Conservation (phyloP, 2,329 filamentous ascomycete genomes). For the Ceratocystis colombiana region DNA sequence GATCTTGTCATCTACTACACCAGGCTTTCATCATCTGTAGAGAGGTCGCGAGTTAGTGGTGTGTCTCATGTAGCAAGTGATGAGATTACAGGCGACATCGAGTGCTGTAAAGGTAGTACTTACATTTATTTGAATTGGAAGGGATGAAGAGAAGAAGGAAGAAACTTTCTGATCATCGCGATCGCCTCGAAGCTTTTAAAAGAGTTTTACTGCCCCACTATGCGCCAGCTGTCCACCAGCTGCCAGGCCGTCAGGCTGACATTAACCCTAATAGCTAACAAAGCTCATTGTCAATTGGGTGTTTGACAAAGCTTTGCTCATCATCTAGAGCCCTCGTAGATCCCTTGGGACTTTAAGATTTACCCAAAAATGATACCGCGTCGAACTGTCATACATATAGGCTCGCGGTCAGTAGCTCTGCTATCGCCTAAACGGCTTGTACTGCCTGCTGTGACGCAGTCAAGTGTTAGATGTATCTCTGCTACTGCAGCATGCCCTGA, state of each 20-base stretch:
- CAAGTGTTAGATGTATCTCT: conserved; percentile 7
- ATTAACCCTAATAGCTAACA: conserved; percentile 18
- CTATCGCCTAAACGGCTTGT: not conserved
- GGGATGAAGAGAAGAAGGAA: conserved; percentile 59
- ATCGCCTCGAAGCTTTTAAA: conserved; percentile 17
- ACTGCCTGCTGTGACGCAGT: not conserved
- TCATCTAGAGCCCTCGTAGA: not conserved
- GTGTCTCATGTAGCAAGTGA: conserved; percentile 13
- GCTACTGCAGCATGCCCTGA: not conserved
- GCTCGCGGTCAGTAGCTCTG: not conserved
- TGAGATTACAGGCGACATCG: not conserved
- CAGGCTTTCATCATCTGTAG: conserved; percentile 97
- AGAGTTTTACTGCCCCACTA: conserved; percentile 19
- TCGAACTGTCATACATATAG: not conserved
- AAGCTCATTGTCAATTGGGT: not conserved
- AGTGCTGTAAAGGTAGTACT: conserved; percentile 37
- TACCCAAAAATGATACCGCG: conserved; percentile 1
- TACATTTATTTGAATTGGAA: conserved; percentile 99
- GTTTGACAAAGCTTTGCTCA: not conserved
- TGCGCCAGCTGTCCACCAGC: conserved; percentile 6
- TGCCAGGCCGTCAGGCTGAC: not conserved
- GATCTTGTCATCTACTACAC: conserved; percentile 83
- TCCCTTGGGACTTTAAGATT: not conserved
- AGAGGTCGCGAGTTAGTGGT: conserved; percentile 31
- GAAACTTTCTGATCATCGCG: conserved; percentile 32